These are phyloP conservation scores for Nakaseomyces kungkrabaensis DNA, from an alignment of 1,139 yeast species.

Conservation along the genomic window DNA sequence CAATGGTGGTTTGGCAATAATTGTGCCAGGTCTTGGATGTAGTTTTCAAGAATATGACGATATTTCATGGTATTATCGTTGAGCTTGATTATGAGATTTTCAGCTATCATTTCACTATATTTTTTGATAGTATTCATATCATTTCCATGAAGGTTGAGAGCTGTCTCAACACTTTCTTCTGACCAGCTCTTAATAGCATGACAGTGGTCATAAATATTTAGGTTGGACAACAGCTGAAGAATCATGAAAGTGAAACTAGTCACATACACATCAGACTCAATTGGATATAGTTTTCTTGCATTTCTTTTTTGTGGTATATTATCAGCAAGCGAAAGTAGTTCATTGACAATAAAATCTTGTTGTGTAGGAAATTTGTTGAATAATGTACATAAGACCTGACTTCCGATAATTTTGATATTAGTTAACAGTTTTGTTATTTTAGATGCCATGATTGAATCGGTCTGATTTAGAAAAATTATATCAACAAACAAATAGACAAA, in stretches of 20 bases:
- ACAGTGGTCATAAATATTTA: conserved; percentile 11
- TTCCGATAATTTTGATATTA: conserved; percentile 27
- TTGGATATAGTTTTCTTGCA: conserved; percentile 16
- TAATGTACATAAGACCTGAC: conserved; percentile 36
- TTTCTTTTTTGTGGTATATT: conserved; percentile 38
- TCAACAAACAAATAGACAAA: conserved; percentile 24
- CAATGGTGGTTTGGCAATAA: conserved; percentile 49
- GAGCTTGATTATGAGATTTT: neutral
- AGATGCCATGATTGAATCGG: conserved; percentile 8
- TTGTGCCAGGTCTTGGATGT: conserved; percentile 45
- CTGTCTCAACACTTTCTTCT: neutral
- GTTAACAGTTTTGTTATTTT: conserved; percentile 17
- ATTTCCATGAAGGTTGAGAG: neutral
- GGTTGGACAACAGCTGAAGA: conserved; percentile 17
- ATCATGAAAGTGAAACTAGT: conserved; percentile 25
- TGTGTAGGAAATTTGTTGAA: conserved; percentile 43
- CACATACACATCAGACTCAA: conserved; percentile 12
- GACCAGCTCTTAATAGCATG: neutral
- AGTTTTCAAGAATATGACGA: conserved; percentile 38
- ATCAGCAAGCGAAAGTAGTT: conserved; percentile 44
- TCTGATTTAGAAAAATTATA: conserved; percentile 20
- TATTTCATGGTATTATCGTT: conserved; percentile 31
- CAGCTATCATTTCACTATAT: neutral
- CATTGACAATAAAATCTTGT: conserved; percentile 48
- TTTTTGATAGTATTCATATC: neutral